Percentiles rank a stretch among this genome's conserved stretches.
Conservation (phyloP, 805 yeast genomes). For the Kregervanrija pseudodelftensis region DNA sequence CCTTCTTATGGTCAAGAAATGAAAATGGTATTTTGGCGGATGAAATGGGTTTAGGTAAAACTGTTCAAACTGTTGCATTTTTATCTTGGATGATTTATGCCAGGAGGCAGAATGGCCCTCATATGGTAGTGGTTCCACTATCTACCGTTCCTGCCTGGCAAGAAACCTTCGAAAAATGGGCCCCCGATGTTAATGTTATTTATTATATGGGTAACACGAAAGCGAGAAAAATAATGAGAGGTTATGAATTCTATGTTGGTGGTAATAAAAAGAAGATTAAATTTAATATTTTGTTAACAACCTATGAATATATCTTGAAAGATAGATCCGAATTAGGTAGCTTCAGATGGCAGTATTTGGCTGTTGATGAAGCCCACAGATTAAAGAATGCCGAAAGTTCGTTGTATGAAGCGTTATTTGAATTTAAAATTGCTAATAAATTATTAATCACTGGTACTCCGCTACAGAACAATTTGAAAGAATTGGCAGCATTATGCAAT, state of each 20-base stretch:
- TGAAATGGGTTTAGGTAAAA: conserved; percentile 98
- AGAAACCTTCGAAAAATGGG: conserved; percentile 96
- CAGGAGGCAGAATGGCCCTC: conserved; percentile 96
- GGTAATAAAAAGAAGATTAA: conserved; percentile 64
- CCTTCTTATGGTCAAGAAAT: conserved; percentile 94
- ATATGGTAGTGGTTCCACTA: conserved; percentile 89
- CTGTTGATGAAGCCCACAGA: conserved; percentile 98
- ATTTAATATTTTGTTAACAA: conserved; percentile 86
- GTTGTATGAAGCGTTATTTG: conserved; percentile 76
- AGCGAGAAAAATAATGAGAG: conserved; percentile 75
- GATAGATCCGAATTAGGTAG: conserved; percentile 76
- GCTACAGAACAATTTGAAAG: conserved; percentile 89
- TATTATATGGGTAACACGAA: conserved; percentile 89
- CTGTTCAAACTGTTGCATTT: conserved; percentile 94
- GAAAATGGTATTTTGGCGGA: conserved; percentile 97
- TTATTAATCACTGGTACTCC: conserved; percentile 97
- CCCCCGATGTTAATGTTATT: conserved; percentile 91
- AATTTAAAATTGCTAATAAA: conserved; percentile 78
- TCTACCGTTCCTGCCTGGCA: conserved; percentile 99
- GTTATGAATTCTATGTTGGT: conserved; percentile 68
- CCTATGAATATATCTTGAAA: conserved; percentile 92
- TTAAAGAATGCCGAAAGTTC: conserved; percentile 92
- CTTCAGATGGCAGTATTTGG: conserved; percentile 91
- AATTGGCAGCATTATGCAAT: conserved; percentile 88
- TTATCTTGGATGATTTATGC: conserved; percentile 93